phyloP scores from a whole-genome alignment of 352 stramenopile species.

The Pythium plurisporium region DNA sequence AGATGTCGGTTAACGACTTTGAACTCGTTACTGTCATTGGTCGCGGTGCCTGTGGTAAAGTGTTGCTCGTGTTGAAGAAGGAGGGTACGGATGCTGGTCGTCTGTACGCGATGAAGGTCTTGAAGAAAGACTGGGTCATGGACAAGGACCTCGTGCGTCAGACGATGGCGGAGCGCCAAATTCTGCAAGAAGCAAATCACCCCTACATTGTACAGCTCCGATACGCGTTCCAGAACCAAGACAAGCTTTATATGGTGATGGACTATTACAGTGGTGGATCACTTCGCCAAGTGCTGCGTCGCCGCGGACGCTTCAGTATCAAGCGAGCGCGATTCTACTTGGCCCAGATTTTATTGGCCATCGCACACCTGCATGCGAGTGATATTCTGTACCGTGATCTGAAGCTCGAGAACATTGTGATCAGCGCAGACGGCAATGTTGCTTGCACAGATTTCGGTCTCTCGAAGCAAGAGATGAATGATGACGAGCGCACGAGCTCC shows the following conservation, averaged over 20 bases:
- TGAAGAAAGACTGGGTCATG: conserved; percentile 82
- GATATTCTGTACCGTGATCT: conserved; percentile 75
- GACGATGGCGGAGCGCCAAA: conserved; percentile 73
- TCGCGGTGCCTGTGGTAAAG: conserved; percentile 61
- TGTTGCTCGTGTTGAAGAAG: conserved; percentile 69
- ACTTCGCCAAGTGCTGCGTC: conserved; percentile 58
- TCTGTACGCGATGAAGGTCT: conserved; percentile 72
- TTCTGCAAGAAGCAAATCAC: conserved; percentile 69
- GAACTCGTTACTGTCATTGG: conserved; percentile 72
- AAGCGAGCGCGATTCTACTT: conserved; percentile 67
- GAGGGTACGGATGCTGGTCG: conserved; percentile 49
- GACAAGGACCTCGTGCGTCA: conserved; percentile 75
- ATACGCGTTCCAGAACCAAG: conserved; percentile 75
- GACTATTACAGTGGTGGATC: conserved; percentile 75
- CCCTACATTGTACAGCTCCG: conserved; percentile 74
- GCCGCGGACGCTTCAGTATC: conserved; percentile 64
- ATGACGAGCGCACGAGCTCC: conserved; percentile 59
- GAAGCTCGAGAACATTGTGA: conserved; percentile 76
- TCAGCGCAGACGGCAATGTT: conserved; percentile 64
- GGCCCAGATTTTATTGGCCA: conserved; percentile 61
- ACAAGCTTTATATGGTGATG: conserved; percentile 84
- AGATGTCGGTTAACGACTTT: conserved; percentile 76
- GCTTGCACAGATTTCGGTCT: conserved; percentile 71
- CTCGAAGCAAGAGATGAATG: conserved; percentile 71
- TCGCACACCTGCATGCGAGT: conserved; percentile 50